Evolutionary conservation across 176 grass and related monocot genomes (phyloP).

Genomic region (Oryza australiensis): DNA sequence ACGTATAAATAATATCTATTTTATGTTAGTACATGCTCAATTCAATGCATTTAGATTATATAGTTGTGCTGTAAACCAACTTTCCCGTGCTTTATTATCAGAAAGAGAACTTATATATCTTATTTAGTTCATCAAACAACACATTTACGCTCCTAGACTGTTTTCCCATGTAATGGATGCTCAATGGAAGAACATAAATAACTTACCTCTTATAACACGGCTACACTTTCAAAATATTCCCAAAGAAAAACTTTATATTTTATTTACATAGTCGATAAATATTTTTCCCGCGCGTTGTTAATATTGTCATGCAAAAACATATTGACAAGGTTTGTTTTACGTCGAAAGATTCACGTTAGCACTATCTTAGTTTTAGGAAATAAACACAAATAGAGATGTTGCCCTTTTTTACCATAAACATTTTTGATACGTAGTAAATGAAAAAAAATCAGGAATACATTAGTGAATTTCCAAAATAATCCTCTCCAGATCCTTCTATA

Average conservation of each 20-base stretch:
- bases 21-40: background rate
- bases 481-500: background rate
- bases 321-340: background rate
- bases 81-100: background rate
- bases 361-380: background rate
- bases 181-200: background rate
- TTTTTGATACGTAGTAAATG: background rate
- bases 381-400: background rate
- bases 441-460: background rate
- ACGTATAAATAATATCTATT: too few species aligned
- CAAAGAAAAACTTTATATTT: background rate
- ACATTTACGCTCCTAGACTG: background rate
- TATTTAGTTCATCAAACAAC: background rate
- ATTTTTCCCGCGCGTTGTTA: background rate
- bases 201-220: background rate
- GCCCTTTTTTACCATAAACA: background rate
- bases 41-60: background rate
- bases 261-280: background rate
- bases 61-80: background rate
- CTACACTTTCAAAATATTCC: background rate
- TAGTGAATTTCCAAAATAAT: background rate
- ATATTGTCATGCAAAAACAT: background rate
- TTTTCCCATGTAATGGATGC: background rate
- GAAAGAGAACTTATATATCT: background rate
- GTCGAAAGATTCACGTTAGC: background rate